Percentiles rank a stretch among this genome's conserved stretches.
These are phyloP conservation scores for Apophysomyces trapeziformis DNA, from an alignment of 371 early-diverging fungal species.

Conservation along the genomic window DNA sequence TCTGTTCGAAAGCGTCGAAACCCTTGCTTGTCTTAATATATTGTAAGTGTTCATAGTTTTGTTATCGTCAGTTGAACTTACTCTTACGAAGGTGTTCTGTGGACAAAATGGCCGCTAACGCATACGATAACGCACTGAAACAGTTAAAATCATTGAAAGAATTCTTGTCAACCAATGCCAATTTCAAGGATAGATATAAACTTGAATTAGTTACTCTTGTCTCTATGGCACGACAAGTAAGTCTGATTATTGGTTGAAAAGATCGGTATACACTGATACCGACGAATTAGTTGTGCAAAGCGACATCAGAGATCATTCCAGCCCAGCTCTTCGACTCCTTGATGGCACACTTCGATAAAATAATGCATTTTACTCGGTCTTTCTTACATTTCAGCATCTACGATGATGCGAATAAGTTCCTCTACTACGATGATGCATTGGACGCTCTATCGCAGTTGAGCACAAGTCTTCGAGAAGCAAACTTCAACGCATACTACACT, in stretches of 20 bases:
- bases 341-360: constrained; percentile 16
- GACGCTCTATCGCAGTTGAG: constrained; percentile 10
- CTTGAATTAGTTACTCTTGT: constrained; percentile 40
- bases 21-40: constrained; percentile 59
- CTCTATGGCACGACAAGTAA: constrained; percentile 46
- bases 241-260: background rate
- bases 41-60: constrained; percentile 35
- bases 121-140: constrained; percentile 38
- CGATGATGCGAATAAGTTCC: constrained; percentile 13
- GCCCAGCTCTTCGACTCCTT: constrained; percentile 12
- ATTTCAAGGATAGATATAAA: constrained; percentile 33
- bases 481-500: constrained; percentile 31
- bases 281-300: constrained; percentile 1
- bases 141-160: constrained; percentile 35
- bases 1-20: constrained; percentile 63
- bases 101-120: constrained; percentile 45
- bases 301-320: constrained; percentile 9
- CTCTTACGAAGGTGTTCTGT: constrained; percentile 31
- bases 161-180: constrained; percentile 31
- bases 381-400: constrained; percentile 22
- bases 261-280: background rate
- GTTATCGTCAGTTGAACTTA: background rate
- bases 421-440: constrained; percentile 22
- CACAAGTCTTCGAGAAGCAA: constrained; percentile 8
- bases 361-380: constrained; percentile 13